phyloP scores from a whole-genome alignment of 345 rosid genomes.

The Viola odorata region DNA sequence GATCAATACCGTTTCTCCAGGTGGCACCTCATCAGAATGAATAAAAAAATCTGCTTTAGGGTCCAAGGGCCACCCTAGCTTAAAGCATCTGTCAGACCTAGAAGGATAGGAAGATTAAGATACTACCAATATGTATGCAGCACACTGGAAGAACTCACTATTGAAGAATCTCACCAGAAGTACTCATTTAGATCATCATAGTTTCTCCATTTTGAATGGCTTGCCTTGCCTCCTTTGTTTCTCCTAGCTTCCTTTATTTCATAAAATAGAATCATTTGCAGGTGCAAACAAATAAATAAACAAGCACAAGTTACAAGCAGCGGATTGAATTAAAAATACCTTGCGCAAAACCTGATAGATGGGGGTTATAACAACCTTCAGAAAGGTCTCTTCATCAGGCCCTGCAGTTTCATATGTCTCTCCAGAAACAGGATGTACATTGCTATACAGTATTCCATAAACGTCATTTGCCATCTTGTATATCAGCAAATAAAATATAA shows the following conservation, averaged over 20 bases:
- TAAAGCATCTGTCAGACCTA: conserved; percentile 77
- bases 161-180: conserved; percentile 64
- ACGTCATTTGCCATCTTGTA: conserved; percentile 77
- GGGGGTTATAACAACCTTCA: conserved; percentile 72
- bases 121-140: conserved; percentile 7
- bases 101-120: conserved; percentile 12
- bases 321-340: conserved; percentile 38
- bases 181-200: conserved; percentile 97
- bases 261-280: conserved; percentile 22
- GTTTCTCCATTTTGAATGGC: conserved; percentile 98
- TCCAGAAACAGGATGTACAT: conserved; percentile 53
- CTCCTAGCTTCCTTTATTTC: conserved; percentile 68
- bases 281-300: background rate
- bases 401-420: conserved; percentile 38
- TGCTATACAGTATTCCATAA: conserved; percentile 43
- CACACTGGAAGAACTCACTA: conserved; percentile 7
- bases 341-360: conserved; percentile 60
- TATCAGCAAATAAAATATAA: conserved; percentile 13
- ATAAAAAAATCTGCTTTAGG: conserved; percentile 61
- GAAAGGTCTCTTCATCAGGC: conserved; percentile 72
- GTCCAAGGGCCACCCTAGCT: conserved; percentile 70
- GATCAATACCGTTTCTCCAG: conserved; percentile 36
- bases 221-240: conserved; percentile 77
- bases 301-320: background rate
- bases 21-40: conserved; percentile 40